phyloP scores from a whole-genome alignment of 2,329 filamentous ascomycete species.

The Drechslera avenae region DNA sequence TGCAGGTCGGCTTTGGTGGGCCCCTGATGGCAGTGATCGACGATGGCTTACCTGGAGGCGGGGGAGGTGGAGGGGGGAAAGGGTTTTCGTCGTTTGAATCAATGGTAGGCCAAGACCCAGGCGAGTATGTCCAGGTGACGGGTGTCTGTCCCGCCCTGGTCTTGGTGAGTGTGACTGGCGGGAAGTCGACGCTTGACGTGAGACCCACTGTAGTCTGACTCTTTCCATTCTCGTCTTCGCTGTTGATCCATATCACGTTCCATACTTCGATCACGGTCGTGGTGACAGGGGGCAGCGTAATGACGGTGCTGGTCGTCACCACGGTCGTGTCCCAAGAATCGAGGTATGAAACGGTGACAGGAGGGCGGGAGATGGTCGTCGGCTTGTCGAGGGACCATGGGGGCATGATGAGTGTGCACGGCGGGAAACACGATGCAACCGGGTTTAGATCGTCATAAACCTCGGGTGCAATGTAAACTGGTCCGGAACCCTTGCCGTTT shows the following conservation, averaged over 20 bases:
- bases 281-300: conserved; percentile 6
- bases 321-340: conserved; percentile 2
- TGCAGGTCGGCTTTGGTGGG: conserved; percentile 1
- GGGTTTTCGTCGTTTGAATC: background rate
- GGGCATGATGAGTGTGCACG: conserved; percentile 9
- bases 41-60: background rate
- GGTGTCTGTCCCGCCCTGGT: background rate
- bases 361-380: conserved; percentile 6
- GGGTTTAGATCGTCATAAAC: conserved; percentile 3
- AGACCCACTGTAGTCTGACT: background rate
- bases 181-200: conserved; percentile 1
- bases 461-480: conserved; percentile 4
- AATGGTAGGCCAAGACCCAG: background rate
- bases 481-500: background rate
- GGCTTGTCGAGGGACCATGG: conserved; percentile 6
- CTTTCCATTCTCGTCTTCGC: background rate
- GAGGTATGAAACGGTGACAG: background rate
- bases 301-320: conserved; percentile 3
- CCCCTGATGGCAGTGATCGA: background rate
- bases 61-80: background rate
- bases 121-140: conserved; percentile 1
- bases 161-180: background rate
- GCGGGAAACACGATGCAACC: conserved; percentile 1
- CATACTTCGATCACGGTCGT: conserved; percentile 6
- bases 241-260: conserved; percentile 1